Evolutionary conservation across 441 rosid species (phyloP), one percentile per base, ranked within the genome.

Genomic region (Syzygium malaccense): DNA sequence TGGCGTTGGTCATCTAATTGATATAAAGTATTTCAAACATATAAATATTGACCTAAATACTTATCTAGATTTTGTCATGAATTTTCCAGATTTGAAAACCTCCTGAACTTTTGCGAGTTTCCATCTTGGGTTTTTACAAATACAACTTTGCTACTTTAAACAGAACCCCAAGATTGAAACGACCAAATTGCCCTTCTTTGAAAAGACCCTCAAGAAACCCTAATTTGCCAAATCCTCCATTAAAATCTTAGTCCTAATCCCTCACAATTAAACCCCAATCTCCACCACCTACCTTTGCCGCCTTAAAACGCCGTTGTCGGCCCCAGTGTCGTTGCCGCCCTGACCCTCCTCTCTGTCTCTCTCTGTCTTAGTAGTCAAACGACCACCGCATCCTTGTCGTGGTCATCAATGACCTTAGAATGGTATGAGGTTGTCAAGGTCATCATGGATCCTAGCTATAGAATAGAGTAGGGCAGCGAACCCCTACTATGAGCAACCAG

Each of bases 281-380:
- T 30, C 41, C 23, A 7, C 32, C 37, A 30, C 71, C 20, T n/a
- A 30, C 32, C 37, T 64, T 30, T 5, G 20, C 3, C 5, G 11
- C 20, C 37, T 64, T 3, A 7, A 30, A 15, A 9, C 37, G 30
- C 30, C 71, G 37, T 14, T 8, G 18, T 14, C n/a, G 37, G 71
- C 37, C 20, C 71, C 71, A 30, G 3, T 2, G 20, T n/a, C 8
- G 5, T 7, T n/a, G 71, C 71, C 37, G 37, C 37, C 71, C 3
- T 7, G 8, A 32, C 37, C 11, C 37, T 8, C 5, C 5, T 0
- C 2, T 30, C 20, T 30, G 4, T 2, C 20, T n/a, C 20, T n/a
- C 37, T 64, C 10, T n/a, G n/a, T n/a, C n/a, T 30, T 13, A 30
- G 37, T 30, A n/a, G 37, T 64, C 71, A 64, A n/a, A 64, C 71